Evolutionary conservation across 148 eudicot genomes (phyloP).

Genomic region (Polygonum aviculare): DNA sequence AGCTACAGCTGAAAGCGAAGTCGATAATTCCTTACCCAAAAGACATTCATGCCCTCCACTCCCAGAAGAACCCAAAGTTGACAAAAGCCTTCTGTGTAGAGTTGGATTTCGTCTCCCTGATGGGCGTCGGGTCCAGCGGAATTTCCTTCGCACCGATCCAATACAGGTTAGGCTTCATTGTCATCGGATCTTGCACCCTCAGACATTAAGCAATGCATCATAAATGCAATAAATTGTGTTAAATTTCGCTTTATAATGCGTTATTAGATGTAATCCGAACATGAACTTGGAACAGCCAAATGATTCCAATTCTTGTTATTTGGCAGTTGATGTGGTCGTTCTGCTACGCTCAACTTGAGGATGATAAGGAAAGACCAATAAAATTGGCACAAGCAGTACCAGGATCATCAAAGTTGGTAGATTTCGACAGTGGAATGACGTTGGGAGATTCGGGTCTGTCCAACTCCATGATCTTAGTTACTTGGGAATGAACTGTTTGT

Average conservation of each 20-base stretch:
- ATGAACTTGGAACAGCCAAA: background rate
- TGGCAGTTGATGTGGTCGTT: conserved; percentile 88
- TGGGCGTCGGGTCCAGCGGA: conserved; percentile 92
- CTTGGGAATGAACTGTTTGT: conserved; percentile 44
- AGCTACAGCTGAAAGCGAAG: conserved; percentile 24
- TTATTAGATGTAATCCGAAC: too few species aligned
- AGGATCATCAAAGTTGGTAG: conserved; percentile 57
- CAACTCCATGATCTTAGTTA: conserved; percentile 81
- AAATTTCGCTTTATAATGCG: too few species aligned
- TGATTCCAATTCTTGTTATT: background rate
- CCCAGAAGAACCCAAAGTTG: conserved; percentile 81
- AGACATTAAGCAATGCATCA: too few species aligned
- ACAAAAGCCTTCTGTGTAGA: conserved; percentile 66
- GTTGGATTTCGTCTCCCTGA: conserved; percentile 94
- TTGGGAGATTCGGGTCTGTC: conserved; percentile 78
- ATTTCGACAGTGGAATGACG: conserved; percentile 43
- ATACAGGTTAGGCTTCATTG: conserved; percentile 39
- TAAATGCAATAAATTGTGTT: too few species aligned
- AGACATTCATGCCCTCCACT: conserved; percentile 55
- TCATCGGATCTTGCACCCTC: background rate
- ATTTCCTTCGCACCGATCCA: conserved; percentile 64
- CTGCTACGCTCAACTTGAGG: conserved; percentile 61
- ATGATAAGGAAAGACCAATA: conserved; percentile 37
- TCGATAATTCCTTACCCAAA: conserved; percentile 27
- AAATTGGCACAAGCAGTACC: conserved; percentile 80